Percentiles rank a stretch among this genome's conserved stretches.
phyloP scores from a whole-genome alignment of 345 rosid genomes.

The Carallia pectinifolia region DNA sequence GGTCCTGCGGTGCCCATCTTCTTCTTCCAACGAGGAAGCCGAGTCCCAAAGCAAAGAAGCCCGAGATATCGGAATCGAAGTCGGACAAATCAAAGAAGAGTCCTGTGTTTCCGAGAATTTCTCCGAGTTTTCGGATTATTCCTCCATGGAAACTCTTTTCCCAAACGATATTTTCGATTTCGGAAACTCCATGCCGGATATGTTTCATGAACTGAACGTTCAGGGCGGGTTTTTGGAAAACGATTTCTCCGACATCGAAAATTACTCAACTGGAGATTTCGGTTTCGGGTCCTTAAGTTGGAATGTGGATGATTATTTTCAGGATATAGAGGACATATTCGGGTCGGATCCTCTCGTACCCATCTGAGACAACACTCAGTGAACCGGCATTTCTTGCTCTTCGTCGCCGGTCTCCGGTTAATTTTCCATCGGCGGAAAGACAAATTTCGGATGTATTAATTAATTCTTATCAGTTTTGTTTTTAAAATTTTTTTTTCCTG shows the following conservation, averaged over 20 bases:
- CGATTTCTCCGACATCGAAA: conserved; percentile 28
- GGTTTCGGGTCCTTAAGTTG: conserved; percentile 52
- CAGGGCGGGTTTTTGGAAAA: conserved; percentile 29
- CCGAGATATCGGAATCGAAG: conserved; percentile 15
- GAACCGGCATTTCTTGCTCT: neutral
- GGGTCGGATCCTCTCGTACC: conserved; percentile 69
- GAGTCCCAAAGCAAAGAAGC: conserved; percentile 32
- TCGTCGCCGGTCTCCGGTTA: conserved; percentile 30
- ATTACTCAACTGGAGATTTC: conserved; percentile 33
- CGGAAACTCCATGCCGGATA: conserved; percentile 40
- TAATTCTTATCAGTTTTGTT: conserved; percentile 3
- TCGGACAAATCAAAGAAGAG: conserved; percentile 22
- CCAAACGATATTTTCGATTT: conserved; percentile 51
- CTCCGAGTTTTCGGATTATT: conserved; percentile 42
- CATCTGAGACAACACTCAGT: conserved; percentile 22
- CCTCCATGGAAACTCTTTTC: conserved; percentile 33
- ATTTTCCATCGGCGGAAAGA: conserved; percentile 51
- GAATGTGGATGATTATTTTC: conserved; percentile 55
- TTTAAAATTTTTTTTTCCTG: neutral
- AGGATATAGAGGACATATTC: conserved; percentile 74
- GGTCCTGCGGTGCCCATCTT: conserved; percentile 60
- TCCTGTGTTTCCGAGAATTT: conserved; percentile 37
- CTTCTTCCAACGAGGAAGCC: conserved; percentile 41
- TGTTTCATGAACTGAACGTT: conserved; percentile 39
- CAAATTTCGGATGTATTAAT: conserved; percentile 32